These are phyloP conservation scores for Aureobasidium subglaciale DNA, from an alignment of 2,329 filamentous ascomycete species.

Conservation along the genomic window DNA sequence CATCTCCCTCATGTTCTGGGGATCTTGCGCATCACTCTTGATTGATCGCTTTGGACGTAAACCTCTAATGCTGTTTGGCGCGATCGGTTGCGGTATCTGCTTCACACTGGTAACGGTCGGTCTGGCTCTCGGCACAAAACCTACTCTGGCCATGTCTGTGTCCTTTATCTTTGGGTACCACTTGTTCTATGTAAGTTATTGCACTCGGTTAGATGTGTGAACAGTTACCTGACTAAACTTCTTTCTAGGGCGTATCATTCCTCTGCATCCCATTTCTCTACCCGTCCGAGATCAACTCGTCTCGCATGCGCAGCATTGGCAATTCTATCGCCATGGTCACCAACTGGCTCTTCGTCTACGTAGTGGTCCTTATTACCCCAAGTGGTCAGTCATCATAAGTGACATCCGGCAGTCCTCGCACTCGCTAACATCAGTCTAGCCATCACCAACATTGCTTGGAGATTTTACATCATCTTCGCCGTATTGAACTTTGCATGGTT, in stretches of 20 bases:
- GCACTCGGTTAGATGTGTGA: not conserved
- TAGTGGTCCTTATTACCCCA: conserved; percentile 18
- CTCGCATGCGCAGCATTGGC: conserved; percentile 16
- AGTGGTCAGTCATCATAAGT: conserved; percentile 16
- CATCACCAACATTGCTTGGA: conserved; percentile 52
- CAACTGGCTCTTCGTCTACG: conserved; percentile 18
- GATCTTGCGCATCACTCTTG: conserved; percentile 6
- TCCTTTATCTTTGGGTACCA: conserved; percentile 19
- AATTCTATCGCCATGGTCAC: conserved; percentile 17
- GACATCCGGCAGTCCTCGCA: too few relatives aligned
- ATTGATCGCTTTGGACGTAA: conserved; percentile 17
- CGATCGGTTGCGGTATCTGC: conserved; percentile 15
- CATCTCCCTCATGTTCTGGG: conserved; percentile 19
- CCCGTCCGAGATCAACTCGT: conserved; percentile 18
- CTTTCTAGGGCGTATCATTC: conserved; percentile 15
- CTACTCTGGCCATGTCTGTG: conserved; percentile 16
- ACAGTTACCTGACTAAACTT: not conserved
- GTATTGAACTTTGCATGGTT: conserved; percentile 40
- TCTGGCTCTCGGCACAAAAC: conserved; percentile 14
- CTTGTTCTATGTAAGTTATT: conserved; percentile 18
- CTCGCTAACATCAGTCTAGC: not conserved
- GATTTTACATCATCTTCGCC: conserved; percentile 46
- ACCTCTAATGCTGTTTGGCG: conserved; percentile 18
- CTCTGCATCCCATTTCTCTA: conserved; percentile 18
- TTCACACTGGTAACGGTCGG: conserved; percentile 16